Evolutionary conservation across 1,284 basidiomycete species (phyloP).

Genomic region (Fomitiporia mediterranea): DNA sequence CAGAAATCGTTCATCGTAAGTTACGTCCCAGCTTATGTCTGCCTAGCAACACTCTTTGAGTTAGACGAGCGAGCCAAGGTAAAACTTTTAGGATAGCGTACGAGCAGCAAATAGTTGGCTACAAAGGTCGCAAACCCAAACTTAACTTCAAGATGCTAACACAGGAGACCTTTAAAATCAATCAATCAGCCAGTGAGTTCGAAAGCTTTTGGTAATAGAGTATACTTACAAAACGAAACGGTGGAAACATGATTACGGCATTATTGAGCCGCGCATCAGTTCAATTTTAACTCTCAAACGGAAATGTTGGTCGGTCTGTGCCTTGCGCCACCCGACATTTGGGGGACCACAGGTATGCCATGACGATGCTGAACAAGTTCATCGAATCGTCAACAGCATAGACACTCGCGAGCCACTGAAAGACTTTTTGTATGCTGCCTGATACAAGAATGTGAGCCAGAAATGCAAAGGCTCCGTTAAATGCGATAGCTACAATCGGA

Average conservation of each 20-base stretch:
- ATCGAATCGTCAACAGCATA: slow-evolving; percentile 60
- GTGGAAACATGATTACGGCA: slow-evolving; percentile 44
- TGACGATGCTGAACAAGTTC: slow-evolving; percentile 67
- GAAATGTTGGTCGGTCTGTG: slow-evolving; percentile 35
- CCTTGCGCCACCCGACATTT: slow-evolving; percentile 41
- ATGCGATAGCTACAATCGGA: slow-evolving; percentile 66
- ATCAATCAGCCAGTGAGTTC: not conserved
- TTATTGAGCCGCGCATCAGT: slow-evolving; percentile 42
- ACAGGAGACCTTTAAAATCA: slow-evolving; percentile 54
- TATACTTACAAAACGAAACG: slow-evolving; percentile 71
- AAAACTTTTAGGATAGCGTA: slow-evolving; percentile 75
- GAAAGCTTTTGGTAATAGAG: too few species aligned
- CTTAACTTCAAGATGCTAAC: slow-evolving; percentile 79
- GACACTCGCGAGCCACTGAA: slow-evolving; percentile 78
- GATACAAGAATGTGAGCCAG: slow-evolving; percentile 71
- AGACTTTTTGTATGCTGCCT: slow-evolving; percentile 59
- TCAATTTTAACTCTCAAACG: slow-evolving; percentile 32
- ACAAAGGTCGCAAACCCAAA: slow-evolving; percentile 63
- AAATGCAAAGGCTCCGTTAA: slow-evolving; percentile 61
- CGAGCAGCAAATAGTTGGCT: slow-evolving; percentile 75
- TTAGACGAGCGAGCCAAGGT: slow-evolving; percentile 51
- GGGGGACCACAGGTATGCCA: slow-evolving; percentile 45
- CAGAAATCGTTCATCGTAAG: slow-evolving; percentile 66
- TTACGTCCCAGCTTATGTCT: slow-evolving; percentile 68
- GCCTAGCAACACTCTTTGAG: slow-evolving; percentile 49